phyloP scores from a whole-genome alignment of 331 rosid species.

The Arachis monticola region DNA sequence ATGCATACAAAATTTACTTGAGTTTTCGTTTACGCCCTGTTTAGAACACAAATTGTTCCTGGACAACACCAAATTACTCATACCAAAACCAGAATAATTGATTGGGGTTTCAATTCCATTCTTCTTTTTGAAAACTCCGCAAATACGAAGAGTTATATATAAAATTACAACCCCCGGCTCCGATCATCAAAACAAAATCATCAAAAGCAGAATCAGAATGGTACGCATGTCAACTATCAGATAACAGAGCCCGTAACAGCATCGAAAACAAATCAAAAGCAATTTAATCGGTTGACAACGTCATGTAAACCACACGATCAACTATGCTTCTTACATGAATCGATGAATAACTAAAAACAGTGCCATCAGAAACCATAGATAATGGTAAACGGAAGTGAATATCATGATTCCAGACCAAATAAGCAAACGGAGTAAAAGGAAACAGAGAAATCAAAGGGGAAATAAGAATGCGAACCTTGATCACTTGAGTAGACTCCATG shows the following conservation, averaged over 20 bases:
- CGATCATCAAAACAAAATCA: slow-evolving; percentile 13
- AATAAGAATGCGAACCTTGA: slow-evolving; percentile 51
- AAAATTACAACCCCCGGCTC: slow-evolving; percentile 6
- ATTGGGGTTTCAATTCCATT: neutral
- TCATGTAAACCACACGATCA: neutral
- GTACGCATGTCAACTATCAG: neutral
- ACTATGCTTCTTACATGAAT: neutral
- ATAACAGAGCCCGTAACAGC: neutral
- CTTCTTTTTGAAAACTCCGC: neutral
- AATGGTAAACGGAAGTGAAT: neutral
- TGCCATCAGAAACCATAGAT: neutral
- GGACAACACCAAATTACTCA: neutral
- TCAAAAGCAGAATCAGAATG: neutral
- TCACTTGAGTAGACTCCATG: slow-evolving; percentile 53
- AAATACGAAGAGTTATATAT: neutral
- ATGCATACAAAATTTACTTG: too few relatives aligned
- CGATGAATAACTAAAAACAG: neutral
- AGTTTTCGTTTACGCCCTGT: too few relatives aligned
- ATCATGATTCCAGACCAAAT: neutral
- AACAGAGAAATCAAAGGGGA: neutral
- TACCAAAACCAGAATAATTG: slow-evolving; percentile 19
- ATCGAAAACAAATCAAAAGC: slow-evolving; percentile 1
- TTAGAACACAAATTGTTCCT: too few relatives aligned
- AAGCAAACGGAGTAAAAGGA: neutral
- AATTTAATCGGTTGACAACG: neutral